Percentiles rank a stretch among this genome's conserved stretches.
Evolutionary conservation across 768 basidiomycete genomes (phyloP).

Genomic region (Termitomyces sp.): DNA sequence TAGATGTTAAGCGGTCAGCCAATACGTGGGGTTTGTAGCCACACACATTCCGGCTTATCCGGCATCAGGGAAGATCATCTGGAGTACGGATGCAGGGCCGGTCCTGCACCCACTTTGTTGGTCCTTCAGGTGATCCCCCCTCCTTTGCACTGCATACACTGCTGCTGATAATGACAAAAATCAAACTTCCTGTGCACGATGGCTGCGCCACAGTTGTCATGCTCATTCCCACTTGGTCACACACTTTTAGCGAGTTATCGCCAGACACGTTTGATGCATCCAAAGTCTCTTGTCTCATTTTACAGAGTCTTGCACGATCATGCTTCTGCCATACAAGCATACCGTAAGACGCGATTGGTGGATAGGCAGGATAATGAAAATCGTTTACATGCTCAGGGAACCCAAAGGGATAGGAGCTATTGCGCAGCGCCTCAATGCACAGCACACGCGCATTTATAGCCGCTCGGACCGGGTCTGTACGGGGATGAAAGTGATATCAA

Average conservation of each 20-base stretch:
- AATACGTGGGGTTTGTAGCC: background rate
- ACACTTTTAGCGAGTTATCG: no score
- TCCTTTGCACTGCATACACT: background rate
- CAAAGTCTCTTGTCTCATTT: background rate
- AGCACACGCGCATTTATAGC: background rate
- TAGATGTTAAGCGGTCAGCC: background rate
- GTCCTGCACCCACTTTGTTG: background rate
- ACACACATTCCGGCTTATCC: background rate
- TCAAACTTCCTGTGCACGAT: background rate
- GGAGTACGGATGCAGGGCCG: background rate
- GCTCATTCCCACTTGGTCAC: background rate
- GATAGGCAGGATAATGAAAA: background rate
- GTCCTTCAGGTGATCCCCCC: background rate
- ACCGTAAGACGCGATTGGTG: background rate
- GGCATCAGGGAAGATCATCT: background rate
- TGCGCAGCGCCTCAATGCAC: background rate
- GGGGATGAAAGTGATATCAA: background rate
- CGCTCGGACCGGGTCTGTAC: background rate
- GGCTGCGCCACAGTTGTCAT: constrained; percentile 13
- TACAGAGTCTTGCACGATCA: background rate
- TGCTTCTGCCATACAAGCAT: background rate
- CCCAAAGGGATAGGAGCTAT: background rate
- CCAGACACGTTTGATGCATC: background rate
- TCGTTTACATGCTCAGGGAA: background rate
- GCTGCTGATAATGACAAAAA: background rate